Conservation (phyloP, 208 protist genomes). For the Naegleria lovaniensis region DNA sequence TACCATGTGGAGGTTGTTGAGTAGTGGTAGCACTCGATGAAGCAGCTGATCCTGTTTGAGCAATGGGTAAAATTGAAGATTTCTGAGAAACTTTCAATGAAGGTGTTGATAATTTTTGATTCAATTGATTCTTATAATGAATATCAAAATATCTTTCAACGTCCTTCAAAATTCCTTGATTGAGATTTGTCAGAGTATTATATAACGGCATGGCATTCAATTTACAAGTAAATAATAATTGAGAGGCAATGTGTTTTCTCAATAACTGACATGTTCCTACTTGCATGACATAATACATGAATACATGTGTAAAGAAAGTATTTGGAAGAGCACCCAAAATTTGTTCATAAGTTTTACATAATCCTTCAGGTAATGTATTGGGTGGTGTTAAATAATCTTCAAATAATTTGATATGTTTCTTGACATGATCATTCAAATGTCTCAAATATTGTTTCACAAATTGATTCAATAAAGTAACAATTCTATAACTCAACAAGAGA, state of each 20-base stretch:
- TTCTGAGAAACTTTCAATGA: not conserved
- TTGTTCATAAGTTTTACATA: not conserved
- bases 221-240: conserved; percentile 25
- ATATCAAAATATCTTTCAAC: not conserved
- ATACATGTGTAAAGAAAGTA: not conserved
- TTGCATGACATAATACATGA: not conserved
- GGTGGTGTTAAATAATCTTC: conserved; percentile 42
- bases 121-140: not conserved
- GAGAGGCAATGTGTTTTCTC: not conserved
- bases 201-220: conserved; percentile 4
- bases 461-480: not conserved
- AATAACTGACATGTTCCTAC: conserved; percentile 16
- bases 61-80: not conserved
- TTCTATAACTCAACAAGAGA: not conserved
- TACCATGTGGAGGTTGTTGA: not conserved
- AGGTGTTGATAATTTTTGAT: not conserved
- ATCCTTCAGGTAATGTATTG: not conserved
- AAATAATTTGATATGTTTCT: not conserved
- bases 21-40: not conserved
- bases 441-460: not conserved
- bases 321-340: not conserved
- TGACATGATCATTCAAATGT: not conserved
- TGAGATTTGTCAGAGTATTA: not conserved
- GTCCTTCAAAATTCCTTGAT: not conserved
- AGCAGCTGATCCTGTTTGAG: not conserved